Percentiles rank a stretch among this genome's conserved stretches.
phyloP scores from a whole-genome alignment of 768 basidiomycete genomes.

The Piloderma croceum region DNA sequence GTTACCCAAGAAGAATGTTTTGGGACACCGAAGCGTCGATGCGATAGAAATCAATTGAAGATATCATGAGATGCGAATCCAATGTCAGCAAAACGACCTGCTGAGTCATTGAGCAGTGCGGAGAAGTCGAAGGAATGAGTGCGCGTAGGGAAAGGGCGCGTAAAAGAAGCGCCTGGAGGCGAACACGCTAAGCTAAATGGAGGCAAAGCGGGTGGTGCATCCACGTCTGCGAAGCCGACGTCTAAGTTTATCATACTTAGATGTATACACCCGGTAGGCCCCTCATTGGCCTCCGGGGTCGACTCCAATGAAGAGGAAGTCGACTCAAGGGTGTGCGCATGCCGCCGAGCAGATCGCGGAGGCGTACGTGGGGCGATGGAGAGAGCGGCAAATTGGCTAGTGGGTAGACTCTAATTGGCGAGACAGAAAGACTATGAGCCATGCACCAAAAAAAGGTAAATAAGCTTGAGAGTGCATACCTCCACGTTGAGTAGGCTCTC shows the following conservation, averaged over 20 bases:
- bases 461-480: too few species aligned
- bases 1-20: neutral
- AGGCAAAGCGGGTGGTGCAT: conserved; percentile 17
- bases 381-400: conserved; percentile 31
- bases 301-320: conserved; percentile 54
- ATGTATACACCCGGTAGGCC: conserved; percentile 35
- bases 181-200: conserved; percentile 19
- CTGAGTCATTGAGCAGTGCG: conserved; percentile 29
- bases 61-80: conserved; percentile 2
- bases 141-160: conserved; percentile 34
- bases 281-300: conserved; percentile 42
- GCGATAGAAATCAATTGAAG: conserved; percentile 2
- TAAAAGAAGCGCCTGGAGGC: conserved; percentile 24
- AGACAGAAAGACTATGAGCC: neutral
- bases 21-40: conserved; percentile 1
- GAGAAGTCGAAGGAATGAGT: conserved; percentile 37
- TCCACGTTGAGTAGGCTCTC: too few species aligned
- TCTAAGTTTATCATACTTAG: conserved; percentile 34
- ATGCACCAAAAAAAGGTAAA: conserved; percentile 26
- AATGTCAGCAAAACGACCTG: conserved; percentile 32
- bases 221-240: conserved; percentile 31
- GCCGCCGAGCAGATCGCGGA: conserved; percentile 32
- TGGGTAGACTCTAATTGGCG: neutral
- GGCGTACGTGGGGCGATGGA: conserved; percentile 53
- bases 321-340: too few species aligned